Evolutionary conservation across 164 flowering plant genomes (phyloP).

Genomic region (Houttuynia cordata): DNA sequence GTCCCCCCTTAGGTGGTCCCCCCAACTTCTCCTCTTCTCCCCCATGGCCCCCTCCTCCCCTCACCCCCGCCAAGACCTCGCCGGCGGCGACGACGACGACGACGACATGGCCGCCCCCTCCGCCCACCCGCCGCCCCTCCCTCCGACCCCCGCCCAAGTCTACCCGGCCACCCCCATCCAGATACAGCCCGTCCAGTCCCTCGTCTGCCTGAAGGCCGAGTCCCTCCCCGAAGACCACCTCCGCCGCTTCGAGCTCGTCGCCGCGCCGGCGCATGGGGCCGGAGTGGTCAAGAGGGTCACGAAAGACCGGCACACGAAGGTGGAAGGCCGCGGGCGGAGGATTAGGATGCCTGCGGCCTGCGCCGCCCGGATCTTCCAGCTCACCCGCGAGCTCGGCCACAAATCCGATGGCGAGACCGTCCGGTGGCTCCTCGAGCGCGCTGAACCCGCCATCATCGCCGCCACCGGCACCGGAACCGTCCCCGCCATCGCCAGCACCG

Average conservation of each 20-base stretch:
- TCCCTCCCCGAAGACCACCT: not conserved
- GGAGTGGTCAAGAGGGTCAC: constrained; percentile 23
- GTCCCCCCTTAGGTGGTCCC: not conserved
- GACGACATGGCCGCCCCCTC: not conserved
- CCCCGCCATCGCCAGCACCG: constrained; percentile 53
- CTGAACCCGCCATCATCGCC: constrained; percentile 66
- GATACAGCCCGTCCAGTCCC: constrained; percentile 5
- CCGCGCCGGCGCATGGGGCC: not conserved
- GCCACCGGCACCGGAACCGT: constrained; percentile 82
- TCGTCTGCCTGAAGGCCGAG: constrained; percentile 8
- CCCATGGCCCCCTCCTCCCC: not conserved
- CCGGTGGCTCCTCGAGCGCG: constrained; percentile 64
- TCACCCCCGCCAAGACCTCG: not conserved
- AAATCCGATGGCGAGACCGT: constrained; percentile 74
- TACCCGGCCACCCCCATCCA: not conserved
- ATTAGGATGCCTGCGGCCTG: constrained; percentile 75
- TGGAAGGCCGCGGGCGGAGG: constrained; percentile 67
- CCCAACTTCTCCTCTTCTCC: not conserved
- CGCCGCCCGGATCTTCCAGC: constrained; percentile 66
- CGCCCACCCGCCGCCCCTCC: not conserved
- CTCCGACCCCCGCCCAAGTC: not conserved
- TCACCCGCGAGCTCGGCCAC: constrained; percentile 63
- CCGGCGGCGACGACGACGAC: not conserved
- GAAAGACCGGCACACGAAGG: constrained; percentile 72
- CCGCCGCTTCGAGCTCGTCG: not conserved